Percentiles rank a stretch among this genome's conserved stretches.
Conservation (phyloP, 768 basidiomycete species). For the Peribolospora baueri region DNA sequence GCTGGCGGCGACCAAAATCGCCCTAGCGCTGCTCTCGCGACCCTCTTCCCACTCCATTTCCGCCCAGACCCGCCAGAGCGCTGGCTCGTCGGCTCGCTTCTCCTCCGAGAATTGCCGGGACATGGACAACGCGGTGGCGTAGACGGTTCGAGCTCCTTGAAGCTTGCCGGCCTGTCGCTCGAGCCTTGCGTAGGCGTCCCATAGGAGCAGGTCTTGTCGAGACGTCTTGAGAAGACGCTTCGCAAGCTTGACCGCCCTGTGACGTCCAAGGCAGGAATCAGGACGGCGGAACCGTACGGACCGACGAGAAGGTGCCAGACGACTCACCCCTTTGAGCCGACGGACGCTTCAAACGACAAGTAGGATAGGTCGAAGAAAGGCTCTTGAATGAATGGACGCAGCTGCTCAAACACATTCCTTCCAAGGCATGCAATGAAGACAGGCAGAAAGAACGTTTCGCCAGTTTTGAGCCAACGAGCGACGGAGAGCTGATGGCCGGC, state of each 20-base stretch:
- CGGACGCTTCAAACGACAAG: constrained; percentile 18
- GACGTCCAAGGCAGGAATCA: not conserved
- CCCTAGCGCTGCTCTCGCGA: constrained; percentile 2
- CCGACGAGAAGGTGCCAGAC: too few relatives aligned
- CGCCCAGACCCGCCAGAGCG: constrained; percentile 21
- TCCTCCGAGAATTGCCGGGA: constrained; percentile 9
- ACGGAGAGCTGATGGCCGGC: not conserved
- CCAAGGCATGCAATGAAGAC: not conserved
- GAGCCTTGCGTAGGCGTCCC: constrained; percentile 22
- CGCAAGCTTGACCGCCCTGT: constrained; percentile 19
- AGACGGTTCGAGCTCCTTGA: constrained; percentile 21
- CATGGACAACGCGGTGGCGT: constrained; percentile 18
- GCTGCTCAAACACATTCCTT: constrained; percentile 12
- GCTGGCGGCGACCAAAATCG: not conserved
- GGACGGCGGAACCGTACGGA: not conserved
- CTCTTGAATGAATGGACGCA: constrained; percentile 14
- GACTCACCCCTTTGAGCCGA: constrained; percentile 14
- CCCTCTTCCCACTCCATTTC: constrained; percentile 21
- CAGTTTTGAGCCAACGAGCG: not conserved
- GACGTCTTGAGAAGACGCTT: constrained; percentile 17
- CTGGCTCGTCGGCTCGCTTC: constrained; percentile 10
- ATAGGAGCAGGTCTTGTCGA: constrained; percentile 19
- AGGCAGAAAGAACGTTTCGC: not conserved
- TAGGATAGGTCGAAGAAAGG: constrained; percentile 16
- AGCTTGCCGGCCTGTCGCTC: constrained; percentile 18